Base-by-base conservation (phyloP, 1,284 basidiomycete species). In the Pterulicium gracile region DNA sequence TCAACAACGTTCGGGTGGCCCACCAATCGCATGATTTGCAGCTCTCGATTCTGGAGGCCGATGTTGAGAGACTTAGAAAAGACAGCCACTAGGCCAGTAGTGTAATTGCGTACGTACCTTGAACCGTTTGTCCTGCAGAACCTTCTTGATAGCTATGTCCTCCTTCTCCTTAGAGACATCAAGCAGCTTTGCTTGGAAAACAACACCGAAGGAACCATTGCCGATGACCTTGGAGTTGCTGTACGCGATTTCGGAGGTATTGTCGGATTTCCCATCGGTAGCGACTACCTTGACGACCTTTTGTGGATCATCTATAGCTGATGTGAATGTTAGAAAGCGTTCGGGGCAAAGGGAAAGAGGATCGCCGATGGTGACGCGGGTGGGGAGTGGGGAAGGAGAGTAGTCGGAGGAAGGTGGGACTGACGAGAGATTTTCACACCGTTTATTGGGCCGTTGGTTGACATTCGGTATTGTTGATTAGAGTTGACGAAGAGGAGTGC, bases 101-200 rank as follows among this genome's bases (percentile, higher is more conserved):
- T 34, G 27, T 32, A 22, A 15, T 45, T 40, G 22, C 43, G 51
- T 44, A 61, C 77, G 50, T 55, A 93, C 94, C 89, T 98, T 98
- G 86, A 98, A 98, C 55, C 95, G 83, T 78, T 98, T 98, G 74
- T 98, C 95, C 75, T 98, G 95, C 55, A 98, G 69, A 46, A 98
- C 95, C 75, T 98, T 98, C 83, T 98, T 98, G 78, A 98, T 98
- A 47, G 95, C 95, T 59, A 98, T 96, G 58, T 97, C 93, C 51
- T 88, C 84, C 20, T 73, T 73, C 24, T 77, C 73, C 58, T 77
- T 75, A 39, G 74, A 64, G 4, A 75, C 72, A 22, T 73, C 70
- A 46, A 86, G 69, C 50, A 89, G 73, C 67, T 80, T 80, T 54
- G 87, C 81, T 61, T 89, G 91, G 67, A 96, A 98, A 54, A 98